Base-by-base conservation (phyloP, 495 filamentous ascomycete genomes). In the Neurospora terricola region DNA sequence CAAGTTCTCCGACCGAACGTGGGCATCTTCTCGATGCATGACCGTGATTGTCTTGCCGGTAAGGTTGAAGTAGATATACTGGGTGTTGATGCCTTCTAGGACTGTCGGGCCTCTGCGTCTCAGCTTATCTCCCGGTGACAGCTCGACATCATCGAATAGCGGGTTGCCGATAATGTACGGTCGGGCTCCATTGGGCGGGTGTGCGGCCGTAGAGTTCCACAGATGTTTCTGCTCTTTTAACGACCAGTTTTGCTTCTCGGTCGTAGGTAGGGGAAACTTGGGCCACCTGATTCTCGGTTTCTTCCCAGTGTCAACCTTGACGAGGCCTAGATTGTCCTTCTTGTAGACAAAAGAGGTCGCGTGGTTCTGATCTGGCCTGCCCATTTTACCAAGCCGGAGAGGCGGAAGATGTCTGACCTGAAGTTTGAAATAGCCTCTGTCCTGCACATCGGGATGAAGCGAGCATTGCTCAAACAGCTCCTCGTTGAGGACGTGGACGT, bases 61-160 rank as follows among this genome's bases (percentile, higher is more conserved):
- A 27, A 81, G 75, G 76, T 81, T 81, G 72, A 80, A 81, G 54
- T 81, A 81, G 54, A 81, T 75, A 62, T 81, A 81, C 71, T 81
- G 79, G 4, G 78, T 80, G 45, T 80, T 81, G 71, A 81, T 80
- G 34, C 79, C 79, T 54, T 81, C 79, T 5, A 81, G 76, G 4
- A 30, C 21, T 27, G 73, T 62, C 5, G 71, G 74, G n/a, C 79
- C 79, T 73, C 79, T 78, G 8, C 72, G 74, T 30, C 72, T 76
- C 14, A 81, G 73, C 76, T 80, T 81, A 42, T 81, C 75, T 45
- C 79, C 79, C 4, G 79, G 78, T 37, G 75, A 75, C 12, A 81
- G 75, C 74, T 80, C 78, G 45, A 79, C 73, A 54, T 81, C 79
- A 9, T 75, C 62, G 36, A 81, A 81, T 38, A 81, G 72, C n/a